These are phyloP conservation scores for Lasiodiplodia sp. DNA, from an alignment of 2,329 filamentous ascomycete species.

Conservation along the genomic window DNA sequence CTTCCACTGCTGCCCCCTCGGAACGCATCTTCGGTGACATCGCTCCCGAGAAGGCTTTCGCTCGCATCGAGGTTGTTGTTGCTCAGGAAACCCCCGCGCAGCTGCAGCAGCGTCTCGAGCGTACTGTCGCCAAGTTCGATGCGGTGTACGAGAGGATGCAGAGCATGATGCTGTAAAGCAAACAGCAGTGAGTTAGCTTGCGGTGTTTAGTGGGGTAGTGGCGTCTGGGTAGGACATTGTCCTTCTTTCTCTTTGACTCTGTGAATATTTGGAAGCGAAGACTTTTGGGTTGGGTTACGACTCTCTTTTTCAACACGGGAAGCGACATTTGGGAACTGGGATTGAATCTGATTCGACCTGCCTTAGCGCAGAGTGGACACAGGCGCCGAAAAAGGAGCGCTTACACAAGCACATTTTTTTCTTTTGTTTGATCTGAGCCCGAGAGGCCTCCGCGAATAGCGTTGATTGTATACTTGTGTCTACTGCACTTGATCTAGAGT, in stretches of 20 bases:
- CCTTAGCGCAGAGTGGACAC: constrained; percentile 20
- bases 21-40: constrained; percentile 46
- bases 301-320: constrained; percentile 28
- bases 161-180: constrained; percentile 41
- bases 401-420: constrained; percentile 26
- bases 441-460: neutral
- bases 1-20: constrained; percentile 43
- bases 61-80: constrained; percentile 70
- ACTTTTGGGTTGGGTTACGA: constrained; percentile 22
- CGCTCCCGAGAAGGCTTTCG: constrained; percentile 67
- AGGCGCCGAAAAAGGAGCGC: constrained; percentile 21
- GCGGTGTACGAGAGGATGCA: constrained; percentile 43
- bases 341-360: constrained; percentile 10
- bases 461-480: constrained; percentile 14
- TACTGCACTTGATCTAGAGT: constrained; percentile 18
- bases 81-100: constrained; percentile 52
- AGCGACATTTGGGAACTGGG: constrained; percentile 16
- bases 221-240: constrained; percentile 7
- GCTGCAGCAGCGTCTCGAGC: constrained; percentile 44
- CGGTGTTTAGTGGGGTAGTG: constrained; percentile 2
- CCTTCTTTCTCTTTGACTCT: constrained; percentile 21
- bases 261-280: constrained; percentile 27
- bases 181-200: neutral
- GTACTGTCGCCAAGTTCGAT: constrained; percentile 45
- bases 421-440: neutral